Base-by-base conservation (phyloP, 768 basidiomycete species). In the Trametes maxima region DNA sequence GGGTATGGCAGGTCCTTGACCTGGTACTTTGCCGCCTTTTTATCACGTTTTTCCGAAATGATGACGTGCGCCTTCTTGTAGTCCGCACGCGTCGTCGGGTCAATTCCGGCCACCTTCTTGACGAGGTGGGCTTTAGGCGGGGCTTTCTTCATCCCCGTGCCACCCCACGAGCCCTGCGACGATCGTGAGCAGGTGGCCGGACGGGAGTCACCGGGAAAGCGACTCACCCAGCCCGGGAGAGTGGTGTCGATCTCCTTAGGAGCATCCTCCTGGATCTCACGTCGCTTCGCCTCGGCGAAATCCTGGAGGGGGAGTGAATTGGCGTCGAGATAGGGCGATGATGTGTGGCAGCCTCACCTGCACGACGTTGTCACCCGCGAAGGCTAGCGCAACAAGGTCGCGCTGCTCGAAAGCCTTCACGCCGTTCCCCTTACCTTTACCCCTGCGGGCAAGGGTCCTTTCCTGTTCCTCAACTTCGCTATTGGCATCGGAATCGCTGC, bases 331-430 rank as follows among this genome's bases (percentile, higher is more conserved):
- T 25, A 12, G 12, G 6, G 28, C 25, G 17, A 2, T 3, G 10
- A 49, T 49, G 28, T 8, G 17, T 14, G 47, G 14, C 21, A 19
- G 25, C 17, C 86, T 36, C 68, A 94, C 94, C 75, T 90, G 87
- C 6, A 97, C 87, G 35, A 98, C 96, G 65, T 98, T 93, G 73
- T 99, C 97, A 2, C 94, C 95, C 1, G 95, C 96, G 77, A 99
- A 99, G 0, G 97, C 97, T 56, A 87, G 86, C 1, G 95, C 92
- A 13, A 99, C 95, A 13, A 98, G 79, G 65, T 98, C 94, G 40
- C 92, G 82, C 73, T 98, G 96, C 72, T 91, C 81, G 75, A 98
- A 94, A 0, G 91, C 90, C 54, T 81, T 83, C 0, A 84, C 71
- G 22, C 77, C 77, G 49, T 70, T 73, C 43, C 67, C 65, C 69